A percentile compares a stretch with the other conserved stretches of the same genome.
phyloP scores from a whole-genome alignment of 2,329 filamentous ascomycete species.

The Didymosphaeria variabile region DNA sequence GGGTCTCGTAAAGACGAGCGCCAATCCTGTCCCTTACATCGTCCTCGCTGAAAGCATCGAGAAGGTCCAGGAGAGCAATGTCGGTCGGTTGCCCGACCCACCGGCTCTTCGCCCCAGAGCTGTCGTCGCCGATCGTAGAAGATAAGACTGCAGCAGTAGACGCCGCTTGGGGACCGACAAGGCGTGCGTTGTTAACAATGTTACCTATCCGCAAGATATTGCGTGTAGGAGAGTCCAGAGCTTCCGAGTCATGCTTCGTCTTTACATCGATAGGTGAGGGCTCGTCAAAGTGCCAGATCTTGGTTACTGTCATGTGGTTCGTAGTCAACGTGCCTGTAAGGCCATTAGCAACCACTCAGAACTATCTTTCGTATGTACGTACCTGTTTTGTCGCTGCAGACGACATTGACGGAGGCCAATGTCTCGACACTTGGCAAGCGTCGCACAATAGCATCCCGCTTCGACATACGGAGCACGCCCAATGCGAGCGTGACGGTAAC shows the following conservation, averaged over 20 bases:
- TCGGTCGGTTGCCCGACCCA: constrained; percentile 98
- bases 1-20: constrained; percentile 82
- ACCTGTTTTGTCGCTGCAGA: constrained; percentile 98
- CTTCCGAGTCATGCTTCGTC: constrained; percentile 60
- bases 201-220: constrained; percentile 92
- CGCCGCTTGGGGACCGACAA: constrained; percentile 76
- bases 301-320: constrained; percentile 98
- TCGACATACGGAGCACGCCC: constrained; percentile 96
- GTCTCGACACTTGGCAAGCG: constrained; percentile 97
- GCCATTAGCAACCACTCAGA: constrained; percentile 12
- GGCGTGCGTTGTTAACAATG: constrained; percentile 91
- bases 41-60: constrained; percentile 90
- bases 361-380: constrained; percentile 21
- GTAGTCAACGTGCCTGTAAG: constrained; percentile 82
- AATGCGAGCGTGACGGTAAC: constrained; percentile 96
- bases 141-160: constrained; percentile 83
- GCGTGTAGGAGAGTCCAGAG: constrained; percentile 76
- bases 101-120: constrained; percentile 76
- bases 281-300: constrained; percentile 92
- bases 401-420: constrained; percentile 97
- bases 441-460: constrained; percentile 91
- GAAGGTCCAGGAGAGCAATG: constrained; percentile 92
- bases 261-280: constrained; percentile 65
- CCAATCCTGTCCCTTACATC: constrained; percentile 89
- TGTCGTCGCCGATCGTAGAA: constrained; percentile 75